Percentiles rank a stretch among this genome's conserved stretches.
Evolutionary conservation across 148 eudicot genomes (phyloP).

Genomic region (Rhododendron ferrugineum): DNA sequence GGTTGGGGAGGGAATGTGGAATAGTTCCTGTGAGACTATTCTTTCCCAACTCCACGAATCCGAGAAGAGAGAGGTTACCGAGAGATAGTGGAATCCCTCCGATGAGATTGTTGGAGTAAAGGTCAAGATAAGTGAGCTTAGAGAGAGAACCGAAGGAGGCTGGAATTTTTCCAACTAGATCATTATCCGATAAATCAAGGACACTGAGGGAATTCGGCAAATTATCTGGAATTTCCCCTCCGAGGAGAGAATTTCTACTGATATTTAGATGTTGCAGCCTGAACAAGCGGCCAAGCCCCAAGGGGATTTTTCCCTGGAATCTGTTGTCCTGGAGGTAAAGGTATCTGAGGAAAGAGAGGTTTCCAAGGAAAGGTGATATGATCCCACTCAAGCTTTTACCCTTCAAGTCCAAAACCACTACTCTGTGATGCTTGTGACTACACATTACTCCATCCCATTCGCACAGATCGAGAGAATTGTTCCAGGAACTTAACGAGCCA

Average conservation of each 20-base stretch:
- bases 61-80: background rate
- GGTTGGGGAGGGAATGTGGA: background rate
- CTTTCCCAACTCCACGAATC: accelerated
- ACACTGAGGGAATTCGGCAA: too few species aligned
- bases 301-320: background rate
- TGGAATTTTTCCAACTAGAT: background rate
- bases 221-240: background rate
- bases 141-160: background rate
- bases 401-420: background rate
- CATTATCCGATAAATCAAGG: too few species aligned
- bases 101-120: background rate
- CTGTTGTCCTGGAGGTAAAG: background rate
- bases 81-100: background rate
- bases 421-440: background rate
- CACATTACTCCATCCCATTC: too few species aligned
- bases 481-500: too few species aligned
- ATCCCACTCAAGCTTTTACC: background rate
- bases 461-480: too few species aligned
- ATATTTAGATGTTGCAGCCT: background rate
- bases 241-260: background rate
- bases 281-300: background rate
- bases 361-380: background rate
- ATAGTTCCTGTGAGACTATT: background rate
- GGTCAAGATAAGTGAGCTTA: background rate
- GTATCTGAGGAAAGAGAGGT: background rate